phyloP scores from a whole-genome alignment of 495 filamentous ascomycete species.

The Penicillium canariense region DNA sequence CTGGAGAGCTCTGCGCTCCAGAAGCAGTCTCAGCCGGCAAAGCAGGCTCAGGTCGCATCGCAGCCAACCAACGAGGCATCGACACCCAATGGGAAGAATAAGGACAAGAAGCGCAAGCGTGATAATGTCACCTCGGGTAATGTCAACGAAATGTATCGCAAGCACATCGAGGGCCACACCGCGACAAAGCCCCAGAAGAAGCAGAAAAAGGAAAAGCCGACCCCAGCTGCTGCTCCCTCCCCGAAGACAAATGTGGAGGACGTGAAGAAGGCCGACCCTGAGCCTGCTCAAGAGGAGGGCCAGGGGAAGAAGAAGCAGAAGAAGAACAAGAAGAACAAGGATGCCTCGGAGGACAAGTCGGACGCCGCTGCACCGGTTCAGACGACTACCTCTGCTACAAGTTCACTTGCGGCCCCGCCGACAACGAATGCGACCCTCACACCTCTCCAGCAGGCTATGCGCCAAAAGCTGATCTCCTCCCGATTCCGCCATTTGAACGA shows the following conservation, averaged over 20 bases:
- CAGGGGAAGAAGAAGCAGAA: constrained; percentile 32
- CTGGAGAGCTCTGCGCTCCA: constrained; percentile 68
- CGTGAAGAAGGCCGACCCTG: constrained; percentile 22
- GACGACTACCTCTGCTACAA: constrained; percentile 17
- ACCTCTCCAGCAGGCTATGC: constrained; percentile 89
- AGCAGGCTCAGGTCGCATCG: constrained; percentile 23
- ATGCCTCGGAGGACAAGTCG: constrained; percentile 23
- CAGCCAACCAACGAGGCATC: constrained; percentile 29
- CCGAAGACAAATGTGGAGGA: constrained; percentile 25
- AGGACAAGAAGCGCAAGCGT: constrained; percentile 55
- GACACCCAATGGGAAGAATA: constrained; percentile 34
- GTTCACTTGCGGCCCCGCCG: constrained; percentile 27
- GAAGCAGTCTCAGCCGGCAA: constrained; percentile 57
- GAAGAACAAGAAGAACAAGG: constrained; percentile 40
- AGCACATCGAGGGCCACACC: constrained; percentile 68
- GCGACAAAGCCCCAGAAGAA: constrained; percentile 41
- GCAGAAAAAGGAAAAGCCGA: constrained; percentile 35
- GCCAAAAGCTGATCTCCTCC: constrained; percentile 84
- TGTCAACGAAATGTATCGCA: constrained; percentile 72
- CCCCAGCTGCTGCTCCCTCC: constrained; percentile 15
- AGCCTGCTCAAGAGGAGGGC: constrained; percentile 22
- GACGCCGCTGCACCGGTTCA: constrained; percentile 20
- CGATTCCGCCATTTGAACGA: constrained; percentile 98
- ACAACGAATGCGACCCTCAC: constrained; percentile 62
- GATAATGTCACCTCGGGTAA: constrained; percentile 65